Percentiles rank a stretch among this genome's conserved stretches.
Conservation (phyloP, 208 protist genomes). For the Acanthamoeba culbertsoni region DNA sequence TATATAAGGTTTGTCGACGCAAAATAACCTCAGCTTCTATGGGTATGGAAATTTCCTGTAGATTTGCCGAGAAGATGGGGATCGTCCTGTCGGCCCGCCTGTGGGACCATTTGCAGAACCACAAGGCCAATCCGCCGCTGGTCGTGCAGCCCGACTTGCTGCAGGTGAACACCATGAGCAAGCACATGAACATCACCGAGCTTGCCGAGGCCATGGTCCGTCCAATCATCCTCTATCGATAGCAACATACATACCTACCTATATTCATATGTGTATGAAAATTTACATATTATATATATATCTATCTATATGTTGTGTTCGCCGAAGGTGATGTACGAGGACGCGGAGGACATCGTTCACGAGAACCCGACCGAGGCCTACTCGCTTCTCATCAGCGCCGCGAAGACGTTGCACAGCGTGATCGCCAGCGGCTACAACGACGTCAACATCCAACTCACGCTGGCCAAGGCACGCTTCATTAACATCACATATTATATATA, state of each 20-base stretch:
- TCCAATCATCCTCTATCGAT: too few relatives aligned
- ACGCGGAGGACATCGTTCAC: conserved; percentile 2
- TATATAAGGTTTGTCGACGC: too few relatives aligned
- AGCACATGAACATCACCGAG: conserved; percentile 52
- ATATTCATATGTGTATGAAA: too few relatives aligned
- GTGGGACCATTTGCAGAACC: neutral
- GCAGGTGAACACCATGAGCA: conserved; percentile 25
- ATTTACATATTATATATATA: too few relatives aligned
- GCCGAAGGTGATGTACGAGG: conserved; percentile 2
- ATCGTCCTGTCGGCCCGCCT: neutral
- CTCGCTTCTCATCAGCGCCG: neutral
- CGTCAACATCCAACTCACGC: neutral
- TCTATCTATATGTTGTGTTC: too few relatives aligned
- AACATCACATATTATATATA: too few relatives aligned
- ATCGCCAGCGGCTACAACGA: conserved; percentile 48
- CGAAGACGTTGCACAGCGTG: neutral
- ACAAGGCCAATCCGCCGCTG: neutral
- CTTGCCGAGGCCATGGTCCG: conserved; percentile 14
- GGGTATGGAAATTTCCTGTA: too few relatives aligned
- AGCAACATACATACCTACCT: too few relatives aligned
- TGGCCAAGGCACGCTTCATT: neutral
- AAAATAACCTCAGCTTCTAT: too few relatives aligned
- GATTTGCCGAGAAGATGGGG: conserved; percentile 36
- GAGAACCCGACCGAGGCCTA: conserved; percentile 39
- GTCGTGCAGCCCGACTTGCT: conserved; percentile 36